Evolutionary conservation across 208 protist species (phyloP).

Genomic region (Leishmania guyanensis): DNA sequence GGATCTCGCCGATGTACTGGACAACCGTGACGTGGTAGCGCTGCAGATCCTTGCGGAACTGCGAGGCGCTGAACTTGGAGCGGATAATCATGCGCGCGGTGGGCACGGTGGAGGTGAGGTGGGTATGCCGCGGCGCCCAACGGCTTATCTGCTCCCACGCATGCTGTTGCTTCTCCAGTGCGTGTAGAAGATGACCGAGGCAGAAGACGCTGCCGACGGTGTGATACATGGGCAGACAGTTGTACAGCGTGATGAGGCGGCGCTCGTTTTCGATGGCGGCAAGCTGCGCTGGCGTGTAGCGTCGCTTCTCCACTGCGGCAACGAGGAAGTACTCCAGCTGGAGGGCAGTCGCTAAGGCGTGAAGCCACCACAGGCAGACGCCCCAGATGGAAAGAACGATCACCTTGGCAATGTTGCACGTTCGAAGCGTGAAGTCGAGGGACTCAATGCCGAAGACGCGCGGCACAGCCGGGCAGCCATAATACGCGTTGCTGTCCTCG

Average conservation of each 20-base stretch:
- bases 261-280: constrained; percentile 25
- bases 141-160: constrained; percentile 22
- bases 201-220: constrained; percentile 72
- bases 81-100: constrained; percentile 70
- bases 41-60: constrained; percentile 66
- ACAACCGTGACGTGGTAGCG: constrained; percentile 74
- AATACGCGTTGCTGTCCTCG: neutral
- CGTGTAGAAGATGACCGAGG: constrained; percentile 57
- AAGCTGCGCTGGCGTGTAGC: constrained; percentile 18
- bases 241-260: constrained; percentile 67
- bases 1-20: constrained; percentile 93
- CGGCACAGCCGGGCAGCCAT: constrained; percentile 11
- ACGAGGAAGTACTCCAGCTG: constrained; percentile 19
- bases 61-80: constrained; percentile 65
- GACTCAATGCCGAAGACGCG: constrained; percentile 23
- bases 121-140: constrained; percentile 1
- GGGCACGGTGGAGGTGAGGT: constrained; percentile 17
- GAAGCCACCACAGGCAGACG: constrained; percentile 24
- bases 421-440: constrained; percentile 8
- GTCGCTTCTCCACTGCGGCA: constrained; percentile 6
- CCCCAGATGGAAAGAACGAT: constrained; percentile 18
- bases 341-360: constrained; percentile 16
- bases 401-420: constrained; percentile 18
- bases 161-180: constrained; percentile 58
- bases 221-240: constrained; percentile 86